Evolutionary conservation across 805 yeast species (phyloP), one percentile per base, ranked within the genome.

Genomic region (Metschnikowia shivogae): DNA sequence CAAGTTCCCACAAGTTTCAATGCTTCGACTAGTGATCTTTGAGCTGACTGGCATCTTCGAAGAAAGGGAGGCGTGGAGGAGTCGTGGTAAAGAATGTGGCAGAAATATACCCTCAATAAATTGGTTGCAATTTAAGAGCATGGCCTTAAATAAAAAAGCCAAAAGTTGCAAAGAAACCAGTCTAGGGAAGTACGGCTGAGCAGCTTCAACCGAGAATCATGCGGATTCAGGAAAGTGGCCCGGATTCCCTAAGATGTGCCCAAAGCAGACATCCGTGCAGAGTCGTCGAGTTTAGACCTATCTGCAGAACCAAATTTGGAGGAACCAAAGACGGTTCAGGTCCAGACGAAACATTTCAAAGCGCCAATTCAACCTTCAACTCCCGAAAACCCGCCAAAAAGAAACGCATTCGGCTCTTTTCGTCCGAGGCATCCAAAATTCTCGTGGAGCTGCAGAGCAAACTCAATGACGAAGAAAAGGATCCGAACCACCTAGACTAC

Each of bases 401-500:
- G 45, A 59, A 52, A 42, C 58, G 50, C 31, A 48, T 64, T 28
- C 56, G 57, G 38, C 52, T 64, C 13, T 53, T 64, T 47, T 63
- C 63, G 22, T 54, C 68, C 4, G 61, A 58, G 14, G 59, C 61
- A 4, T 48, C 64, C 7, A 59, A 50, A 12, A 43, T 50, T n/a
- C 42, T 55, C 8, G 40, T 47, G 39, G 55, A 54, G 6, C 51
- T 43, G 38, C 44, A 44, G n/a, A 45, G 50, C 31, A 39, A 45
- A 34, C 41, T 45, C 39, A 28, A 38, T 19, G 54, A 62, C 4
- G 72, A 67, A 22, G 66, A 60, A 22, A 69, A 64, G 13, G 64
- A 64, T 28, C 39, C 60, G 38, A 64, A 65, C 44, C 50, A 73
- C 2, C 53, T 66, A 30, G 62, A 64, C 43, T 68, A 65, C 51